phyloP scores from a whole-genome alignment of 2,329 filamentous ascomycete genomes.

The Botrytis elliptica region DNA sequence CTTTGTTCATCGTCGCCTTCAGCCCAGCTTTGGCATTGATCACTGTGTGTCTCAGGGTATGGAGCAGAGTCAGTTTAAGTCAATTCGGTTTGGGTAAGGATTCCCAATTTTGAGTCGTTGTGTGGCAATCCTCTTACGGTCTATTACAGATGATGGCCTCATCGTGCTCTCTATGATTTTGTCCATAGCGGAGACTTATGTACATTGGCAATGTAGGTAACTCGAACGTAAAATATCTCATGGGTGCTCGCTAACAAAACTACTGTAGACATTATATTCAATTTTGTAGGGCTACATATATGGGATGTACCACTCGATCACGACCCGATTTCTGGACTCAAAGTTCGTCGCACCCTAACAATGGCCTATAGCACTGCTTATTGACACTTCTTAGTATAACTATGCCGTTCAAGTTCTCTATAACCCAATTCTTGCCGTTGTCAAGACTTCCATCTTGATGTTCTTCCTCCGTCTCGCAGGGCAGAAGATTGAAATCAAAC shows the following conservation, averaged over 20 bases:
- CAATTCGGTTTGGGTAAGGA: background rate
- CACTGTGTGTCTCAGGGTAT: background rate
- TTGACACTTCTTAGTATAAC: background rate
- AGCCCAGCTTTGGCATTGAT: background rate
- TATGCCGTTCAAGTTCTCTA: background rate
- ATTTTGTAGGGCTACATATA: constrained; percentile 1
- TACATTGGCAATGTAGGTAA: background rate
- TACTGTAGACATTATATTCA: background rate
- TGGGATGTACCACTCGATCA: background rate
- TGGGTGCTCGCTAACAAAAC: background rate
- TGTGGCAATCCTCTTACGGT: background rate
- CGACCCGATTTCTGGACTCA: background rate
- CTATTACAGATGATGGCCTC: background rate
- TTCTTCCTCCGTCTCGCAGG: background rate
- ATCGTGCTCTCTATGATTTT: background rate
- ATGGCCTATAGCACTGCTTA: background rate
- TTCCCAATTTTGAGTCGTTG: background rate
- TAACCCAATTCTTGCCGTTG: background rate
- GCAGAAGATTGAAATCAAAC: background rate
- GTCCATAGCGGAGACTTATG: background rate
- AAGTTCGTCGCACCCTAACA: background rate
- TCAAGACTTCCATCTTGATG: background rate
- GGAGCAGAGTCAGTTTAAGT: background rate
- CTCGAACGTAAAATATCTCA: too few relatives aligned
- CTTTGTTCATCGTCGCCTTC: background rate